A percentile compares a stretch with the other conserved stretches of the same genome.
Conservation (phyloP, 1,139 yeast genomes). For the Hemisphaericaspora xylanilytica region DNA sequence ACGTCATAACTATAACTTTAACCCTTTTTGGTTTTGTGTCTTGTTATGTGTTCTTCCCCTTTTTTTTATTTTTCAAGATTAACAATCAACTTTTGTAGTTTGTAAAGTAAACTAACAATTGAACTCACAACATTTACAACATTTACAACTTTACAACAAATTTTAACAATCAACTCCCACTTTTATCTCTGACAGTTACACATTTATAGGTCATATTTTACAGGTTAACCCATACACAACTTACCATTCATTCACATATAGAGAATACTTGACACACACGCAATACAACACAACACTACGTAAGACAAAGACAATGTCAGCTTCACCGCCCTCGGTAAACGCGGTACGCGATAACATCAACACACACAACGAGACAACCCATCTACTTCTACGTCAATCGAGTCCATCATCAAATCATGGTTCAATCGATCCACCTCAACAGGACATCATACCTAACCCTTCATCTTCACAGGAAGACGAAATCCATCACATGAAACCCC, state of each 20-base stretch:
- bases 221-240: background rate
- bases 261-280: background rate
- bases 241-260: background rate
- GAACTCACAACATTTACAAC: no score
- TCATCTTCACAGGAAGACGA: conserved; percentile 3
- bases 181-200: no score
- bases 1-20: no score
- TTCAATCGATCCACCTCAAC: background rate
- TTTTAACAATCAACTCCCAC: no score
- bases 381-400: background rate
- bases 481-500: conserved; percentile 5
- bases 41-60: no score
- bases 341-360: background rate
- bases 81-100: no score
- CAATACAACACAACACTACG: background rate
- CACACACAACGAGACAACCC: conserved; percentile 1
- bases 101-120: no score
- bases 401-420: conserved; percentile 5
- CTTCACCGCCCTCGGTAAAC: background rate
- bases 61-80: no score
- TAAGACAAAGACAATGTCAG: background rate
- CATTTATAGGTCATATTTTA: no score
- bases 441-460: background rate
- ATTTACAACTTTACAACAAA: no score
- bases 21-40: no score